Conservation (phyloP, 1,284 basidiomycete genomes). For the Ustilago sp. region DNA sequence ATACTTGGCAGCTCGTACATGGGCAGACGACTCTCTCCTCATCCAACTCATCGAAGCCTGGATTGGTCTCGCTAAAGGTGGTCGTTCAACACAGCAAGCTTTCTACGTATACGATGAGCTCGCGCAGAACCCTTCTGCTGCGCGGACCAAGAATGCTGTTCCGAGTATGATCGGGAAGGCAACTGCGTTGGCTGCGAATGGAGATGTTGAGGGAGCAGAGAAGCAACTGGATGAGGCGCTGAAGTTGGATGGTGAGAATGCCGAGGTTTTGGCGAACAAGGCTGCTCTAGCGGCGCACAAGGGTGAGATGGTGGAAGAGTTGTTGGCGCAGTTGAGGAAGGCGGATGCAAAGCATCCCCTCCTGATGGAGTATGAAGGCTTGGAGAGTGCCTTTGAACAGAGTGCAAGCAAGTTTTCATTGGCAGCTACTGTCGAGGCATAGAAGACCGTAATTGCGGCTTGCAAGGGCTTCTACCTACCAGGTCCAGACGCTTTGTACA, state of each 20-base stretch:
- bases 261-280: slow-evolving; percentile 49
- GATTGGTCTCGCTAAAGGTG: slow-evolving; percentile 64
- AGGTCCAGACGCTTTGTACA: background rate
- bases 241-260: slow-evolving; percentile 38
- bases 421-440: slow-evolving; percentile 26
- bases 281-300: slow-evolving; percentile 34
- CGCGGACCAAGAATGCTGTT: slow-evolving; percentile 46
- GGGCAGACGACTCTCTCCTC: slow-evolving; percentile 67
- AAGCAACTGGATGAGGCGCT: slow-evolving; percentile 54
- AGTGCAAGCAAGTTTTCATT: slow-evolving; percentile 23
- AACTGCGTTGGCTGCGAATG: slow-evolving; percentile 56
- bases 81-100: slow-evolving; percentile 65
- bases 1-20: slow-evolving; percentile 61
- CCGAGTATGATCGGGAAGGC: slow-evolving; percentile 61
- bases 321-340: slow-evolving; percentile 22
- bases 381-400: slow-evolving; percentile 33
- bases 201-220: slow-evolving; percentile 39
- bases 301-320: slow-evolving; percentile 8
- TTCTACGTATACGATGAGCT: slow-evolving; percentile 69
- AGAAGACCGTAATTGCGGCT: background rate
- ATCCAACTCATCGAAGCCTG: slow-evolving; percentile 68
- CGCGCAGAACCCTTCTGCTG: slow-evolving; percentile 57
- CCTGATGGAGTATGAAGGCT: slow-evolving; percentile 22
- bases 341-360: slow-evolving; percentile 33
- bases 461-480: background rate